These are phyloP conservation scores for Tieghemostelium lacteum DNA, from an alignment of 78 protist species.

Conservation along the genomic window DNA sequence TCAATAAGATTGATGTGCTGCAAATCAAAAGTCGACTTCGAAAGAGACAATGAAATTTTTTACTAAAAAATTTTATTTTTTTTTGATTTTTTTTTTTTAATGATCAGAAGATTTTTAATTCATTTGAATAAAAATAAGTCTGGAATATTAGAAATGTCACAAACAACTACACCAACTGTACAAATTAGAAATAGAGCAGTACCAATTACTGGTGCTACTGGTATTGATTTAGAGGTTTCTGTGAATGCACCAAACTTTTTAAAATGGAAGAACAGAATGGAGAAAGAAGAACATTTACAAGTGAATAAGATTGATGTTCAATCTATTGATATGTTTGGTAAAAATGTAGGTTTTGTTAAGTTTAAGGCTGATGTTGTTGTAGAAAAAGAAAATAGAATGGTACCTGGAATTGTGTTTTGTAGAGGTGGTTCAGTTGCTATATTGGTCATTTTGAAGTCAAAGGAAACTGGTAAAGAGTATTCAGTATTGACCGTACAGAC, in stretches of 20 bases:
- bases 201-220: too few relatives aligned
- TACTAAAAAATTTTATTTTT: too few relatives aligned
- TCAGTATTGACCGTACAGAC: conserved; percentile 67
- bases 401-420: conserved; percentile 77
- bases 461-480: conserved; percentile 68
- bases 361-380: conserved; percentile 74
- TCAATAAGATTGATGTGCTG: neutral
- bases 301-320: conserved; percentile 36
- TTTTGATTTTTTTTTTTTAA: too few relatives aligned
- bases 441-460: conserved; percentile 41
- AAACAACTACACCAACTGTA: too few relatives aligned
- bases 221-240: too few relatives aligned
- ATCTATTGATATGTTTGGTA: conserved; percentile 78
- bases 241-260: conserved; percentile 62
- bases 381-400: conserved; percentile 37
- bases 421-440: conserved; percentile 83
- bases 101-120: too few relatives aligned
- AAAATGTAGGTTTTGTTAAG: conserved; percentile 76
- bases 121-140: too few relatives aligned
- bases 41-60: neutral
- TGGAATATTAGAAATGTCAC: too few relatives aligned
- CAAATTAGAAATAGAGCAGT: too few relatives aligned
- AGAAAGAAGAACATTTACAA: conserved; percentile 28
- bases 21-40: neutral
- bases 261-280: conserved; percentile 56